phyloP scores from a whole-genome alignment of 1,139 yeast genomes.

The Entelexis paramagnoliae region DNA sequence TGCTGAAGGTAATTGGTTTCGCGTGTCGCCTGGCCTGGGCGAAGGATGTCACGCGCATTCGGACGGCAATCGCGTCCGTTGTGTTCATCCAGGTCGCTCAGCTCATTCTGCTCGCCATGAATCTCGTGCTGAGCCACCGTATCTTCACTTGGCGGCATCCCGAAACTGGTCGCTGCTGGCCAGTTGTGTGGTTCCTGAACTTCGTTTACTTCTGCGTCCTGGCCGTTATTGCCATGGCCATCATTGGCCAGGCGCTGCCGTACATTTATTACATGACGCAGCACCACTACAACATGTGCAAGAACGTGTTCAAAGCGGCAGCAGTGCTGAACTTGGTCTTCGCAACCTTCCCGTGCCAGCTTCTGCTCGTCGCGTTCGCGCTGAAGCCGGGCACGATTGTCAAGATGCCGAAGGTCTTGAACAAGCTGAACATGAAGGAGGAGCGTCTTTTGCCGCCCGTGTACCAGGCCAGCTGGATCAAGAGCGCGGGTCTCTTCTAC shows the following conservation, averaged over 20 bases:
- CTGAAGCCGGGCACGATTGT: conserved; percentile 43
- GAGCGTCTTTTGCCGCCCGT: conserved; percentile 34
- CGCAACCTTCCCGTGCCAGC: conserved; percentile 44
- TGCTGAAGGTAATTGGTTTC: conserved; percentile 50
- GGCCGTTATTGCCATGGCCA: conserved; percentile 55
- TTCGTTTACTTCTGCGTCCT: conserved; percentile 45
- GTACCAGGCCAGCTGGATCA: conserved; percentile 75
- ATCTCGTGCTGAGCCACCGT: conserved; percentile 63
- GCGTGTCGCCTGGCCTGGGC: conserved; percentile 54
- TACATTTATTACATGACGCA: conserved; percentile 47
- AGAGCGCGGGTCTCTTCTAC: conserved; percentile 47
- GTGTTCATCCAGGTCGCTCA: conserved; percentile 45
- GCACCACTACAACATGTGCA: conserved; percentile 41
- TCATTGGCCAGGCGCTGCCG: conserved; percentile 57
- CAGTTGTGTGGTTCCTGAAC: conserved; percentile 49
- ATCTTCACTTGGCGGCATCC: conserved; percentile 79
- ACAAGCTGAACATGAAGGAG: conserved; percentile 11
- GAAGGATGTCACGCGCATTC: conserved; percentile 37
- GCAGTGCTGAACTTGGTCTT: conserved; percentile 49
- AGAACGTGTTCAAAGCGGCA: conserved; percentile 49
- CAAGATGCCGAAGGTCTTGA: conserved; percentile 22
- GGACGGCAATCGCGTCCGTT: conserved; percentile 49
- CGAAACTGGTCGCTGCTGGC: conserved; percentile 49
- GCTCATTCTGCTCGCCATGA: conserved; percentile 45
- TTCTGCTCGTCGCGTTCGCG: conserved; percentile 45